phyloP scores from a whole-genome alignment of 306 rosid genomes.

The Trifolium repens region DNA sequence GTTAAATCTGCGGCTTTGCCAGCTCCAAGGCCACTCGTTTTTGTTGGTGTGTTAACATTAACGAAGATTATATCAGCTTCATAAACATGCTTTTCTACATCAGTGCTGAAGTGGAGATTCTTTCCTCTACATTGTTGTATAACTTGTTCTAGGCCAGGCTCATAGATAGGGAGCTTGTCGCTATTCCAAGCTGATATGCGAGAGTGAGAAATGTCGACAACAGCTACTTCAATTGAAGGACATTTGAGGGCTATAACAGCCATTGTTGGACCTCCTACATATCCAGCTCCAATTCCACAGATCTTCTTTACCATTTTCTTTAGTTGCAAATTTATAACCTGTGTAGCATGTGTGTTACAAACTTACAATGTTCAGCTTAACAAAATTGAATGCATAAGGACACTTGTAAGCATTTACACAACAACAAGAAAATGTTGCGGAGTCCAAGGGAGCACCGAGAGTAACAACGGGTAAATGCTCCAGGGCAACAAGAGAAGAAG shows the following conservation, averaged over 20 bases:
- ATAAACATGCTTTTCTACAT: conserved; percentile 67
- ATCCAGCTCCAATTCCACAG: conserved; percentile 90
- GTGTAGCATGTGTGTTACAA: conserved; percentile 5
- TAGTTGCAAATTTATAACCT: conserved; percentile 41
- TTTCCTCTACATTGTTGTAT: conserved; percentile 77
- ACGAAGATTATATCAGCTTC: conserved; percentile 85
- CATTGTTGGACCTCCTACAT: conserved; percentile 89
- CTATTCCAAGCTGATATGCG: conserved; percentile 82
- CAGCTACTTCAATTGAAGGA: conserved; percentile 71
- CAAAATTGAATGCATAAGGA: not conserved
- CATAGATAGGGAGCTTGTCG: conserved; percentile 76
- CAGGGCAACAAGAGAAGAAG: too few relatives aligned
- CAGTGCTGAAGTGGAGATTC: conserved; percentile 78
- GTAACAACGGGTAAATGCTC: too few relatives aligned
- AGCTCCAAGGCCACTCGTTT: conserved; percentile 74
- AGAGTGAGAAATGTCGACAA: conserved; percentile 78
- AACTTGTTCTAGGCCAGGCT: conserved; percentile 77
- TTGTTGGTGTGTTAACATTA: conserved; percentile 82
- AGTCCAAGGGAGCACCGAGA: too few relatives aligned
- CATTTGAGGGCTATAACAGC: conserved; percentile 84
- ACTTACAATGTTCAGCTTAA: conserved; percentile 20
- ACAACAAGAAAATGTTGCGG: not conserved
- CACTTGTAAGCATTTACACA: not conserved
- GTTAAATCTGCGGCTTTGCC: conserved; percentile 88
- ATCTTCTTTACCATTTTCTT: conserved; percentile 79